Evolutionary conservation across 768 basidiomycete genomes (phyloP), one percentile per base, ranked within the genome.

Genomic region (Lenzites betulinus): DNA sequence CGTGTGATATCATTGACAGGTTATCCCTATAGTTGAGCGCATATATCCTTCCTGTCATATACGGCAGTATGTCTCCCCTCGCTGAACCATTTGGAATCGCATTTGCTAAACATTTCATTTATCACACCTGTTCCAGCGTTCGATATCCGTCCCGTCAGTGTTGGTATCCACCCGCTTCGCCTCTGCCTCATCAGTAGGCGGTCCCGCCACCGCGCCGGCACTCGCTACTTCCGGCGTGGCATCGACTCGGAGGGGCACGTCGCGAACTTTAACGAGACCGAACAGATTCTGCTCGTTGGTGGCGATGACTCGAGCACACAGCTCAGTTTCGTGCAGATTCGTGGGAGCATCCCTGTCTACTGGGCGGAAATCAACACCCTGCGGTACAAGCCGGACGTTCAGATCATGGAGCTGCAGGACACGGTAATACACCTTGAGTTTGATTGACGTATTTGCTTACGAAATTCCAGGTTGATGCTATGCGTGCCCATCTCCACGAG

Each of bases 201-300:
- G 53, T 95, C 93, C 12, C 90, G 97, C 22, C 91, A 89, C 77
- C 87, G 96, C 59, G 93, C 97, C 28, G 97, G 97, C 6, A 98
- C 97, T 15, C 92, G 97, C 51, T 98, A 96, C 81, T 97, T 98
- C 77, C 85, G 93, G 20, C 88, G 97, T 48, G 97, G 97, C 5
- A 82, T 99, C 66, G 95, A 98, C 72, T 78, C 84, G 20, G 79
- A 90, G 9, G 97, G 95, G 2, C 85, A 98, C 71, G 92, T 92
- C 42, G 93, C 95, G 58, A 99, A 99, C 75, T 98, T 93, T 77
- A 97, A 98, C 72, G 97, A 99, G 75, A 96, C 97, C 7, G 97
- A 99, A 71, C 97, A 98, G 72, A 79, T 99, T 59, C 77, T 96
- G 26, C 79, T 96, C 16, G 81, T 95, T 13, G 91, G 93, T 60